Evolutionary conservation across 331 rosid species (phyloP).

Genomic region (Phaseolus coccineus): DNA sequence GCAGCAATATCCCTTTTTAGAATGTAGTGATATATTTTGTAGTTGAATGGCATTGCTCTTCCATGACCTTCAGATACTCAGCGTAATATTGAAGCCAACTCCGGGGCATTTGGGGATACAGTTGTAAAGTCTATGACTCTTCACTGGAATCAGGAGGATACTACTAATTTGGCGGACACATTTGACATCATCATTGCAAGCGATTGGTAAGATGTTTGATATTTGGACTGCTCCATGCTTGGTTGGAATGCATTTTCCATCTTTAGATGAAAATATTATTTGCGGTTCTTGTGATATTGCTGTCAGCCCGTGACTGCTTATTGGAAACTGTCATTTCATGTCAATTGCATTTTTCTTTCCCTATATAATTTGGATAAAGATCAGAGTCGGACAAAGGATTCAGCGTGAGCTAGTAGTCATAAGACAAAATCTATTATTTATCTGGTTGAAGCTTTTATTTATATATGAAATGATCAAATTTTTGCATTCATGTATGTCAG

Average conservation of each 20-base stretch:
- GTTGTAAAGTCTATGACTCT: conserved; percentile 70
- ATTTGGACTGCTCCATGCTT: conserved; percentile 12
- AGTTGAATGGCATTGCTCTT: conserved; percentile 40
- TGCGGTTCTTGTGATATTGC: conserved; percentile 35
- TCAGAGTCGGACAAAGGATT: conserved; percentile 35
- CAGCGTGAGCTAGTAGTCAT: conserved; percentile 35
- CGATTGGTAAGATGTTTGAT: conserved; percentile 65
- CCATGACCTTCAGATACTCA: conserved; percentile 55
- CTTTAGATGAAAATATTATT: conserved; percentile 22
- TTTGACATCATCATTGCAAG: conserved; percentile 83
- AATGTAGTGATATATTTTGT: conserved; percentile 29
- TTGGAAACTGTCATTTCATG: conserved; percentile 36
- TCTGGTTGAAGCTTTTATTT: conserved; percentile 37
- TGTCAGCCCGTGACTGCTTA: conserved; percentile 19
- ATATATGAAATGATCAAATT: background rate
- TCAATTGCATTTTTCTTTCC: conserved; percentile 17
- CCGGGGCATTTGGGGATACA: conserved; percentile 73
- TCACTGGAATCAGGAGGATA: conserved; percentile 77
- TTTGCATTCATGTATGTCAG: conserved; percentile 40
- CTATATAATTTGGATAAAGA: conserved; percentile 37
- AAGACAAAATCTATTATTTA: conserved; percentile 35
- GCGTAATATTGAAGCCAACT: conserved; percentile 64
- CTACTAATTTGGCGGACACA: conserved; percentile 51
- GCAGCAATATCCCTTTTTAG: conserved; percentile 11
- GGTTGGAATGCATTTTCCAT: background rate